Percentiles rank a stretch among this genome's conserved stretches.
Conservation (phyloP, 257 asterid species). For the Solanum chiquidenum region DNA sequence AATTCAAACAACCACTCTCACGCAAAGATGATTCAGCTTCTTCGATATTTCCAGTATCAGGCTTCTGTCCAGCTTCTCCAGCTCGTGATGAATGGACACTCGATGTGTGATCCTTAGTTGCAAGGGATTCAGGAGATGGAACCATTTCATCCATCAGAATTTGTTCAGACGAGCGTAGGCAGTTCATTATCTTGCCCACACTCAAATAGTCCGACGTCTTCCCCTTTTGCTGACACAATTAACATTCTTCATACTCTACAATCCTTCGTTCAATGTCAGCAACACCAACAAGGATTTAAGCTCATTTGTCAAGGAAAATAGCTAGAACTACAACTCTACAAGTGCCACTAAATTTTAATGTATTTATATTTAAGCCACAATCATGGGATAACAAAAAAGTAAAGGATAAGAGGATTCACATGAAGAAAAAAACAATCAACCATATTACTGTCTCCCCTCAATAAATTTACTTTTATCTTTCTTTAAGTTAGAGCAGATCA, state of each 20-base stretch:
- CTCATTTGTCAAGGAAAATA: not conserved
- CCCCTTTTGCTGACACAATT: constrained; percentile 17
- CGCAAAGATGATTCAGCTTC: constrained; percentile 86
- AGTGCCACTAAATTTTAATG: not conserved
- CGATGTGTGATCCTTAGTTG: constrained; percentile 39
- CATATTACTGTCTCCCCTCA: not conserved
- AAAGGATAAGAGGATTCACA: not conserved
- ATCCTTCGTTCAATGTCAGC: constrained; percentile 17
- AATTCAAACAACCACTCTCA: constrained; percentile 67
- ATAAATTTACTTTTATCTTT: not conserved
- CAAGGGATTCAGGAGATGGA: constrained; percentile 46
- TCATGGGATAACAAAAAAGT: not conserved
- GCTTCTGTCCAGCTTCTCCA: constrained; percentile 48
- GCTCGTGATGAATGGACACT: constrained; percentile 42
- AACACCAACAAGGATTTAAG: constrained; percentile 5
- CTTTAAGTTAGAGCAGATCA: not conserved
- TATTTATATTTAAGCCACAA: not conserved
- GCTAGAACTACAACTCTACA: not conserved
- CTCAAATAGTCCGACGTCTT: constrained; percentile 9
- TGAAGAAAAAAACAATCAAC: not conserved
- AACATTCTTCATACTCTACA: constrained; percentile 39
- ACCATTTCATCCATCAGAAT: constrained; percentile 31
- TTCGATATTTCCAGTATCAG: constrained; percentile 69
- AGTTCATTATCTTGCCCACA: constrained; percentile 46
- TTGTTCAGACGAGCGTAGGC: constrained; percentile 57